Conservation (phyloP, 306 rosid genomes). For the Trifolium fragiferum region DNA sequence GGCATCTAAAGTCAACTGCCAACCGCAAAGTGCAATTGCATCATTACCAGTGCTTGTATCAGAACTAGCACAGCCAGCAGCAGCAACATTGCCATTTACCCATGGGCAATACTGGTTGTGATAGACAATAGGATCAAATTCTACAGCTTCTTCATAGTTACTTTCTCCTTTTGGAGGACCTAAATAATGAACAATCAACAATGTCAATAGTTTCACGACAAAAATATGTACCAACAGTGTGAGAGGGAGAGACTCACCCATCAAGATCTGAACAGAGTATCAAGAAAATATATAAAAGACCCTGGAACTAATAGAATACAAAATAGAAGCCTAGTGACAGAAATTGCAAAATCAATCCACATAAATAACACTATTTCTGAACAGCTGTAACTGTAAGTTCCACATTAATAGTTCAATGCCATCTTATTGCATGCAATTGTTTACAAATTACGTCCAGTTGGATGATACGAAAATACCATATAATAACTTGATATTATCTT, state of each 20-base stretch:
- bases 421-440: background rate
- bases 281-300: conserved; percentile 6
- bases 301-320: conserved; percentile 12
- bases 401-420: conserved; percentile 8
- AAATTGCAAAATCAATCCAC: conserved; percentile 10
- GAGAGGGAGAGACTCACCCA: background rate
- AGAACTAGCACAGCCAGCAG: conserved; percentile 76
- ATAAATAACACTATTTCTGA: background rate
- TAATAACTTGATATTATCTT: background rate
- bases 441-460: background rate
- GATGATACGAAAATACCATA: background rate
- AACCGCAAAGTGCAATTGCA: conserved; percentile 77
- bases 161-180: conserved; percentile 93
- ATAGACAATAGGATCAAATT: conserved; percentile 86
- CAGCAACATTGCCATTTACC: conserved; percentile 99
- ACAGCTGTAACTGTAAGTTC: background rate
- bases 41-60: conserved; percentile 63
- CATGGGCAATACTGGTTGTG: conserved; percentile 98
- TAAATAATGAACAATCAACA: conserved; percentile 45
- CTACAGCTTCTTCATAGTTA: conserved; percentile 82
- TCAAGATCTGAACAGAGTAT: conserved; percentile 2
- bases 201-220: conserved; percentile 38
- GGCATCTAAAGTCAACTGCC: conserved; percentile 95
- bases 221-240: conserved; percentile 17
- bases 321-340: conserved; percentile 6